Conservation (phyloP, 352 stramenopile species). For the Globisporangium ultimum region DNA sequence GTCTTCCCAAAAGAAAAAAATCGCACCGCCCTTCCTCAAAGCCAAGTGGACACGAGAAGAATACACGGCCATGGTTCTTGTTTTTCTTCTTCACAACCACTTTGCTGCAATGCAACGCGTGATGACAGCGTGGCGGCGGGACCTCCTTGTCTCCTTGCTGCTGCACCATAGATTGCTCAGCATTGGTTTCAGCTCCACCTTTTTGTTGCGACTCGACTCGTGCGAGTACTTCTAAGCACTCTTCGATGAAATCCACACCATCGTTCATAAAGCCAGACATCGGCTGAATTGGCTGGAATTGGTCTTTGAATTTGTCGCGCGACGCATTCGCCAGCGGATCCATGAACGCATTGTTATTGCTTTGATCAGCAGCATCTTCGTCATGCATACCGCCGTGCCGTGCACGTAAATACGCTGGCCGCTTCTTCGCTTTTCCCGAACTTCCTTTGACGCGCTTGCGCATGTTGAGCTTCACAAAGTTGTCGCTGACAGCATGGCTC, state of each 20-base stretch:
- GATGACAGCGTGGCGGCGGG: slow-evolving; percentile 56
- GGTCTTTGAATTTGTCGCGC: slow-evolving; percentile 18
- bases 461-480: slow-evolving; percentile 83
- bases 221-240: slow-evolving; percentile 63
- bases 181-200: not conserved
- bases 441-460: slow-evolving; percentile 70
- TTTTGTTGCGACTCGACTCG: slow-evolving; percentile 27
- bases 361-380: not conserved
- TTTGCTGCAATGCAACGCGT: slow-evolving; percentile 51
- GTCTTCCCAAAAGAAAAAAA: slow-evolving; percentile 83
- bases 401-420: slow-evolving; percentile 57
- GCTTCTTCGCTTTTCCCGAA: slow-evolving; percentile 63
- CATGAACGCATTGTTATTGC: slow-evolving; percentile 14
- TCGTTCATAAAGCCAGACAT: slow-evolving; percentile 35
- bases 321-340: slow-evolving; percentile 8
- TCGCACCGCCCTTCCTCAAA: slow-evolving; percentile 81
- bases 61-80: slow-evolving; percentile 69
- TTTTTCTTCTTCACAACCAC: slow-evolving; percentile 85
- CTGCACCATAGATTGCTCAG: not conserved
- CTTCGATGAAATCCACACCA: slow-evolving; percentile 75
- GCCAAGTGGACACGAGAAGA: slow-evolving; percentile 68
- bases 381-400: slow-evolving; percentile 7
- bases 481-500: slow-evolving; percentile 56
- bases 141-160: slow-evolving; percentile 11
- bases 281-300: slow-evolving; percentile 18